Evolutionary conservation across 176 grass and related monocot genomes (phyloP), one percentile per base, ranked within the genome.

Genomic region (Areca catechu): DNA sequence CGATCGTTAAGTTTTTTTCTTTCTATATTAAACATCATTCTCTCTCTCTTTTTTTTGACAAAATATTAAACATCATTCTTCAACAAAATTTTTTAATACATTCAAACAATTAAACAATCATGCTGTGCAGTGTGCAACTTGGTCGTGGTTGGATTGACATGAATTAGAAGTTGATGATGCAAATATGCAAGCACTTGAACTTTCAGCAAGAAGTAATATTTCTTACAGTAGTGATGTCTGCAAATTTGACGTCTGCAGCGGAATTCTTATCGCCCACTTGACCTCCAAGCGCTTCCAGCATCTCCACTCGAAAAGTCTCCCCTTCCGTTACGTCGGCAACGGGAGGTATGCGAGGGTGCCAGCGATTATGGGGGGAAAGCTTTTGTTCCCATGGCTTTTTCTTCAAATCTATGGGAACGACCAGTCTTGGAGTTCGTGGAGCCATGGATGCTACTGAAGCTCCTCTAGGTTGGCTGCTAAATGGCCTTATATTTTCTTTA

Each of bases 301-400:
- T 91, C 83, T 97, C 92, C 21, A 97, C 72, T 15, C 78, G 75
- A 62, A 91, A 91, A 14, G 91, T 24, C 69, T 91, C 92, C 51
- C 92, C 83, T 71, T 90, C 80, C 2, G 52, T 85, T 71, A 88
- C 83, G 69, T 97, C 69, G 58, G 86, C 86, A 62, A 97, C 75
- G 3, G 86, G 71, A 27, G 86, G 86, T 57, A 97, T 97, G 51
- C 85, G 72, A 1, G 78, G 83, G 72, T 97, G 92, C 92, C 86
- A 97, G 19, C 83, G 83, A 51, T 91, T 91, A 67, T 97, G 87
- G 15, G 88, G 82, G 52, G 81, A 80, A 68, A 91, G 61, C 51
- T 67, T 76, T 54, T 97, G 86, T 48, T 97, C 83, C 83, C 80
- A 82, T 65, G 92, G 92, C 68, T 74, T 63, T 71, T 95, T 96